Evolutionary conservation across 2,329 filamentous ascomycete species (phyloP).

Genomic region (Penicillium vulpinum): DNA sequence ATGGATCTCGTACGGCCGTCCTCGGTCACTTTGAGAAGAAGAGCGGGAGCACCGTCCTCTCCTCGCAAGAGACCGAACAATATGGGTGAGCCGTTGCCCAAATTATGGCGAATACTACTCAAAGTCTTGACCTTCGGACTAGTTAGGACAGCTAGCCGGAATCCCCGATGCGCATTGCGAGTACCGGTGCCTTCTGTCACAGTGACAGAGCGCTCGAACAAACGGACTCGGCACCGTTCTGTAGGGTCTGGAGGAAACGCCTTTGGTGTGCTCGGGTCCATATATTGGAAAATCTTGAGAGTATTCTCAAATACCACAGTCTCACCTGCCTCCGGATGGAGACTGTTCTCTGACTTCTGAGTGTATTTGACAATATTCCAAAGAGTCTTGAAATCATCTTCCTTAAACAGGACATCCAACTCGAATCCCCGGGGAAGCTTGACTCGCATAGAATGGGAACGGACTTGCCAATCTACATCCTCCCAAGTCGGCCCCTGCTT

Average conservation of each 20-base stretch:
- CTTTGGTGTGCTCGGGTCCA: constrained; percentile 70
- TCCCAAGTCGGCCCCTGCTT: constrained; percentile 73
- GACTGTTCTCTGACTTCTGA: constrained; percentile 68
- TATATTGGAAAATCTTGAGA: constrained; percentile 75
- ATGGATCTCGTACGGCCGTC: constrained; percentile 67
- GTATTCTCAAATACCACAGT: constrained; percentile 66
- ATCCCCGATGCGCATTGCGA: constrained; percentile 74
- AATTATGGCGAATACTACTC: constrained; percentile 71
- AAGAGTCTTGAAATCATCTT: constrained; percentile 74
- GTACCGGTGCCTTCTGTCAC: constrained; percentile 71
- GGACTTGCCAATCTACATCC: constrained; percentile 75
- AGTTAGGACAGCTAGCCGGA: constrained; percentile 75
- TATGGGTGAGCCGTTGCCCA: constrained; percentile 66
- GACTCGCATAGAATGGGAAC: constrained; percentile 65
- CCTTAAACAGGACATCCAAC: constrained; percentile 68
- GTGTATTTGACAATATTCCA: constrained; percentile 87
- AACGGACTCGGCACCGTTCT: constrained; percentile 66
- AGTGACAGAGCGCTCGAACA: constrained; percentile 71
- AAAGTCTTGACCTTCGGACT: constrained; percentile 74
- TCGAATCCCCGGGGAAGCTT: constrained; percentile 74
- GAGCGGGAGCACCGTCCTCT: constrained; percentile 67
- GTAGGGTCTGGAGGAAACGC: constrained; percentile 75
- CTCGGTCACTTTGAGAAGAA: constrained; percentile 70
- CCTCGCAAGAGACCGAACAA: constrained; percentile 75
- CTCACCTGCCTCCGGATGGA: constrained; percentile 71